A percentile compares a stretch with the other conserved stretches of the same genome.
These are phyloP conservation scores for Dothideomycetes sp. DNA, from an alignment of 2,329 filamentous ascomycete genomes.

Conservation along the genomic window DNA sequence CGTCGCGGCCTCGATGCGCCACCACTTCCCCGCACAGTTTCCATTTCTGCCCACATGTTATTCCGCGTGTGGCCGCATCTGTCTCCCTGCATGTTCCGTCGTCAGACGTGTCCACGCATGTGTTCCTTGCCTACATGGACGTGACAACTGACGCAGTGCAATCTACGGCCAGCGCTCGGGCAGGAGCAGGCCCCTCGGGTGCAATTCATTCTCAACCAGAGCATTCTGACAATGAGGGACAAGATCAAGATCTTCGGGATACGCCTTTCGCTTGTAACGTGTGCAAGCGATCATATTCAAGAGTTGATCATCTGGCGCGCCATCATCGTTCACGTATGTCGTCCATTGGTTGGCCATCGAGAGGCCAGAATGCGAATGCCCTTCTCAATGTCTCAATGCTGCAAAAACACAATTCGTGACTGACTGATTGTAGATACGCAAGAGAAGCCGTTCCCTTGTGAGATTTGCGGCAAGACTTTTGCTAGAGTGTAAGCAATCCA, in stretches of 20 bases:
- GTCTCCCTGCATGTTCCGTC: no score
- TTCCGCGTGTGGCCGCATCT: no score
- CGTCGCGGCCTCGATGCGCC: no score
- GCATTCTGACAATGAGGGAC: neutral
- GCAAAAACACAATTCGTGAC: no score
- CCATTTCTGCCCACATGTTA: no score
- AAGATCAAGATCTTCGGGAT: neutral
- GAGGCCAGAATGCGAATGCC: no score
- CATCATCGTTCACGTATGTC: constrained; percentile 2
- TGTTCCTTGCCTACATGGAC: no score
- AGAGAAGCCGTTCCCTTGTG: constrained; percentile 1
- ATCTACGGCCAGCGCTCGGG: no score
- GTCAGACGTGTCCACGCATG: no score
- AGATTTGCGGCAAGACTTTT: constrained; percentile 1
- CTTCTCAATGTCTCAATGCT: no score
- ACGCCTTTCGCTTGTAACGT: constrained; percentile 3
- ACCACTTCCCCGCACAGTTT: no score
- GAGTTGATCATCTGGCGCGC: constrained; percentile 3
- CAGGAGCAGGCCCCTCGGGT: neutral
- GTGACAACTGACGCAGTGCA: no score
- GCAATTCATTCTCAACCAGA: neutral
- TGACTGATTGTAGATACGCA: neutral
- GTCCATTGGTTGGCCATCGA: neutral
- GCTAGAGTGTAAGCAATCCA: constrained; percentile 2
- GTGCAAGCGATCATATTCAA: constrained; percentile 1